Percentiles rank a stretch among this genome's conserved stretches.
Evolutionary conservation across 1,284 basidiomycete species (phyloP).

Genomic region (Cutaneotrichosporon dermatis): DNA sequence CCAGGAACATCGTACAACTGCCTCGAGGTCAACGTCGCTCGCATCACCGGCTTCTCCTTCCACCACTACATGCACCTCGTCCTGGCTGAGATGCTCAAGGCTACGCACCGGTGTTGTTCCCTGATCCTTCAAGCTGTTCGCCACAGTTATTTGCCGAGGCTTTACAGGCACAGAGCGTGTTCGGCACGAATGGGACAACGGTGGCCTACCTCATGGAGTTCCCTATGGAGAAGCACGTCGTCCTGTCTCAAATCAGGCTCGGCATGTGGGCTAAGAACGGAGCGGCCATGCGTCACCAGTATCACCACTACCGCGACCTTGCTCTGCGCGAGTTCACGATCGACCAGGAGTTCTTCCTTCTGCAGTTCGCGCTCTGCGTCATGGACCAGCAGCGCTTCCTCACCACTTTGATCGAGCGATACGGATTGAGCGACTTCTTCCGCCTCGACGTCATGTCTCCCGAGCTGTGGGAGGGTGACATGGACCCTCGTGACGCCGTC

Average conservation of each 20-base stretch:
- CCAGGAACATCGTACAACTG: slow-evolving; percentile 36
- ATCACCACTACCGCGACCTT: slow-evolving; percentile 95
- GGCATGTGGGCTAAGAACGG: slow-evolving; percentile 98
- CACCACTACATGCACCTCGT: slow-evolving; percentile 93
- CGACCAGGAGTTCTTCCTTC: slow-evolving; percentile 90
- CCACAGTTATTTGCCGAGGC: not conserved
- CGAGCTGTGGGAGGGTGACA: slow-evolving; percentile 27
- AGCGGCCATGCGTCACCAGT: slow-evolving; percentile 87
- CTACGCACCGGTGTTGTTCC: slow-evolving; percentile 17
- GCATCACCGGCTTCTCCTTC: slow-evolving; percentile 54
- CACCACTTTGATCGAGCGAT: slow-evolving; percentile 83
- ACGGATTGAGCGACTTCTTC: slow-evolving; percentile 76
- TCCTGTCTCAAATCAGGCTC: slow-evolving; percentile 87
- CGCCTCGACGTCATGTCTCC: slow-evolving; percentile 51
- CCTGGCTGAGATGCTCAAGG: slow-evolving; percentile 80
- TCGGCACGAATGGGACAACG: not conserved
- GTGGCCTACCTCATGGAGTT: slow-evolving; percentile 67
- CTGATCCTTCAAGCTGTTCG: not conserved
- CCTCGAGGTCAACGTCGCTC: slow-evolving; percentile 68
- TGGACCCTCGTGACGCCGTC: slow-evolving; percentile 52
- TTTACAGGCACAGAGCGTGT: not conserved
- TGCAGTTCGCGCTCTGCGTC: slow-evolving; percentile 77
- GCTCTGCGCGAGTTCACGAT: slow-evolving; percentile 93
- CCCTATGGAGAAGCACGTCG: slow-evolving; percentile 61
- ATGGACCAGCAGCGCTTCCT: slow-evolving; percentile 77